Percentiles rank a stretch among this genome's conserved stretches.
These are phyloP conservation scores for Phyllostachys edulis DNA, from an alignment of 176 grass and related monocot species.

Conservation along the genomic window DNA sequence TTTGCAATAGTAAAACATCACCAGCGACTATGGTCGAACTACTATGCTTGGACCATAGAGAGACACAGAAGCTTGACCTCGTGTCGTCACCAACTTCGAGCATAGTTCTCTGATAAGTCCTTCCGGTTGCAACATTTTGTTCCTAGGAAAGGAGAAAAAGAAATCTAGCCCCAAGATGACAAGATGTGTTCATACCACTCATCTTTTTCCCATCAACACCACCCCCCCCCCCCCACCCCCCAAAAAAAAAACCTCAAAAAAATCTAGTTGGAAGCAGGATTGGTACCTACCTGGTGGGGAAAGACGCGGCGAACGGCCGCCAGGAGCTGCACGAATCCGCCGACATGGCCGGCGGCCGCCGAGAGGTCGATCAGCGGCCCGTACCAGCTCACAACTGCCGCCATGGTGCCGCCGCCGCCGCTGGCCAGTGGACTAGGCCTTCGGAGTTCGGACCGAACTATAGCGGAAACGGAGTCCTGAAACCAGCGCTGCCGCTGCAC, in stretches of 20 bases:
- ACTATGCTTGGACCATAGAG: constrained; percentile 47
- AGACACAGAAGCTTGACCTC: constrained; percentile 47
- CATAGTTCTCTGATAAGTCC: constrained; percentile 37
- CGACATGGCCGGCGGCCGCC: constrained; percentile 46
- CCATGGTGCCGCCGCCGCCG: constrained; percentile 6
- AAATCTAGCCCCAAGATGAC: not conserved
- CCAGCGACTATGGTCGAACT: constrained; percentile 33
- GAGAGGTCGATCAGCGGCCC: constrained; percentile 70
- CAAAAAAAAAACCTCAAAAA: too few species aligned
- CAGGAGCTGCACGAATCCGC: constrained; percentile 64
- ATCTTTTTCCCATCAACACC: not conserved
- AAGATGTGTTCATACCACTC: not conserved
- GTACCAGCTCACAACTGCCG: constrained; percentile 62
- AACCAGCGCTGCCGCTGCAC: not conserved
- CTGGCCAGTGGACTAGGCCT: not conserved
- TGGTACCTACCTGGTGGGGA: constrained; percentile 34
- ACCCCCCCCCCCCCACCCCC: too few species aligned
- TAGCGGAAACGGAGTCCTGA: not conserved
- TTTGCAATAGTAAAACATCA: constrained; percentile 57
- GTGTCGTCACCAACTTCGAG: constrained; percentile 53
- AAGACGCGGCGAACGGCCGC: constrained; percentile 35
- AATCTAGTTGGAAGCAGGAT: not conserved
- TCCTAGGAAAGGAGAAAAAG: constrained; percentile 27
- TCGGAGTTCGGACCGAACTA: not conserved
- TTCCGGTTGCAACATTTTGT: constrained; percentile 34